Conservation (phyloP, 2,329 filamentous ascomycete species). For the Ophiostoma pallidulum region DNA sequence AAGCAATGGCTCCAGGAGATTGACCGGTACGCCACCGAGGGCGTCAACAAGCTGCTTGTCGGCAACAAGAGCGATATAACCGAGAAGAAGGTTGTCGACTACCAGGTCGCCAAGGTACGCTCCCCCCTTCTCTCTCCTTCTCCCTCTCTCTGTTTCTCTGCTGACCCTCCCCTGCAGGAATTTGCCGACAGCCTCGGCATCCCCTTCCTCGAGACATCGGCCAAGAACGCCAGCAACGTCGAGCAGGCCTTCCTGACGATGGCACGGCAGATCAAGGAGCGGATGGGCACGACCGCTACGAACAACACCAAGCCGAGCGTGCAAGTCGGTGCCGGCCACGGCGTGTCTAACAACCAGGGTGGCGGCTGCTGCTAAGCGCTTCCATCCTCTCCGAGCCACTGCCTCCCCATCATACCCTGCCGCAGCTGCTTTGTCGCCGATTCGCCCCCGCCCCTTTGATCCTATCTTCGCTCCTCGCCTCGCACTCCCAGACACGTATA, state of each 20-base stretch:
- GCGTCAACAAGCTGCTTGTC: slow-evolving; percentile 97
- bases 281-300: slow-evolving; percentile 91
- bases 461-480: too few relatives aligned
- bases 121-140: too few relatives aligned
- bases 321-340: slow-evolving; percentile 89
- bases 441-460: too few relatives aligned
- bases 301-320: slow-evolving; percentile 99
- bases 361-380: slow-evolving; percentile 29
- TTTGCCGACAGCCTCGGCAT: slow-evolving; percentile 98
- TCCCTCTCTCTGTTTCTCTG: neutral
- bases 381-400: neutral
- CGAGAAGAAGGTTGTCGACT: slow-evolving; percentile 99
- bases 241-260: slow-evolving; percentile 99
- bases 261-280: slow-evolving; percentile 99
- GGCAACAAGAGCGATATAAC: slow-evolving; percentile 99
- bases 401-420: neutral
- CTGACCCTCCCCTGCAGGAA: slow-evolving; percentile 53
- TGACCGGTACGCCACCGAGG: slow-evolving; percentile 96
- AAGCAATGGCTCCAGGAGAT: slow-evolving; percentile 99
- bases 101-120: slow-evolving; percentile 91
- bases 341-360: slow-evolving; percentile 53
- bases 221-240: slow-evolving; percentile 99
- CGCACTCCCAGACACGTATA: too few relatives aligned
- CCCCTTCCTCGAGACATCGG: slow-evolving; percentile 98
- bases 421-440: neutral